phyloP scores from a whole-genome alignment of 352 stramenopile genomes.

The Phytophthora megakarya region DNA sequence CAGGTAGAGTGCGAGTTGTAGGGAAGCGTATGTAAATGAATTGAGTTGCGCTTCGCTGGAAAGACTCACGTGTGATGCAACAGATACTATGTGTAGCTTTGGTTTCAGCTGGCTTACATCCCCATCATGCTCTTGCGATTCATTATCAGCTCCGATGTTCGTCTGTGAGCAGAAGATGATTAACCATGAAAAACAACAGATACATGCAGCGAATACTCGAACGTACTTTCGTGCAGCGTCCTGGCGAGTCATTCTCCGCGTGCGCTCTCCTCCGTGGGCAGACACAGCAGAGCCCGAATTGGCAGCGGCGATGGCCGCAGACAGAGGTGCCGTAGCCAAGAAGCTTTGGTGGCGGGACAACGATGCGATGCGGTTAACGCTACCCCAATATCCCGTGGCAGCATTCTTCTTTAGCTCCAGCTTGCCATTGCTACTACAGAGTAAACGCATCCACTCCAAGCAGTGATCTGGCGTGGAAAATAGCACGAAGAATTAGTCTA shows the following conservation, averaged over 20 bases:
- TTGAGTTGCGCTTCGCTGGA: slow-evolving; percentile 22
- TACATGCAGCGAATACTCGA: neutral
- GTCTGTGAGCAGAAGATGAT: slow-evolving; percentile 52
- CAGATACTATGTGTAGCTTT: slow-evolving; percentile 14
- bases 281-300: slow-evolving; percentile 30
- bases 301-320: slow-evolving; percentile 38
- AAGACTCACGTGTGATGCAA: slow-evolving; percentile 2
- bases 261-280: slow-evolving; percentile 38
- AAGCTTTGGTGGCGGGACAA: slow-evolving; percentile 88
- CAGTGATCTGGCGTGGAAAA: slow-evolving; percentile 65
- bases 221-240: slow-evolving; percentile 81
- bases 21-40: slow-evolving; percentile 33
- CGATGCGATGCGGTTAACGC: slow-evolving; percentile 85
- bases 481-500: slow-evolving; percentile 7
- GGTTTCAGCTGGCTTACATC: slow-evolving; percentile 16
- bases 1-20: slow-evolving; percentile 17
- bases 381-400: slow-evolving; percentile 82
- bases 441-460: slow-evolving; percentile 86
- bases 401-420: slow-evolving; percentile 90
- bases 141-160: slow-evolving; percentile 88
- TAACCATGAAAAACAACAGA: too few relatives aligned
- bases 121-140: slow-evolving; percentile 72
- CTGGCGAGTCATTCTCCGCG: slow-evolving; percentile 69
- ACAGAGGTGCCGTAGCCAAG: slow-evolving; percentile 62
- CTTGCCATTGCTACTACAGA: slow-evolving; percentile 86